Evolutionary conservation across 2,329 filamentous ascomycete genomes (phyloP).

Genomic region (Thelonectria olida): DNA sequence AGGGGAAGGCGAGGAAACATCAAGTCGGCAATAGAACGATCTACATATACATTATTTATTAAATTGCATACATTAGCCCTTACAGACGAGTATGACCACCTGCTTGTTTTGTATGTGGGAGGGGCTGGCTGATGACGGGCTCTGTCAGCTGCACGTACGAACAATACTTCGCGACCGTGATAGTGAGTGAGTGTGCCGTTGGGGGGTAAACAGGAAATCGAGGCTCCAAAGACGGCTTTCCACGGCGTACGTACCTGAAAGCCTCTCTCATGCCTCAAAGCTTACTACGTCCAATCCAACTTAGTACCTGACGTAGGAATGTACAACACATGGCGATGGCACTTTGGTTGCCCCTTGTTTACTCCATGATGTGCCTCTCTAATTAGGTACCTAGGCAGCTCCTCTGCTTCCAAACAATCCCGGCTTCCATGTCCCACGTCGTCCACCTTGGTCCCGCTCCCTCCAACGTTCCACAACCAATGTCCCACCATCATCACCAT

Average conservation of each 20-base stretch:
- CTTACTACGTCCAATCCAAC: too few relatives aligned
- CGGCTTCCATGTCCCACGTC: conserved; percentile 8
- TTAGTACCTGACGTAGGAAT: background rate
- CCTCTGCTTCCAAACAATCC: too few relatives aligned
- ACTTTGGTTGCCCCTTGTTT: conserved; percentile 7
- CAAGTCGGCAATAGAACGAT: background rate
- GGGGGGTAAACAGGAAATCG: too few relatives aligned
- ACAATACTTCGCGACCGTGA: too few relatives aligned
- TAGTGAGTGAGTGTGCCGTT: too few relatives aligned
- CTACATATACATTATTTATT: background rate
- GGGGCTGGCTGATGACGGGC: background rate
- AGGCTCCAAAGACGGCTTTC: conserved; percentile 7
- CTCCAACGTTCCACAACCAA: conserved; percentile 8
- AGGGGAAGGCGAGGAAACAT: background rate
- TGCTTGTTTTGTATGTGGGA: background rate
- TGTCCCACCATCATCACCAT: conserved; percentile 5
- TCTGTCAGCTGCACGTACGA: background rate
- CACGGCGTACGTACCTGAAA: background rate
- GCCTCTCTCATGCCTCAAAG: background rate
- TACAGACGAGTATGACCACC: background rate
- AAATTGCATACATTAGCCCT: background rate
- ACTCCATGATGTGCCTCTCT: conserved; percentile 18
- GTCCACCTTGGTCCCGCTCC: too few relatives aligned
- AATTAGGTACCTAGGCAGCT: too few relatives aligned
- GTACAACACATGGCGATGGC: conserved; percentile 9